These are phyloP conservation scores for Anisogramma anomala DNA, from an alignment of 2,329 filamentous ascomycete species.

Conservation along the genomic window DNA sequence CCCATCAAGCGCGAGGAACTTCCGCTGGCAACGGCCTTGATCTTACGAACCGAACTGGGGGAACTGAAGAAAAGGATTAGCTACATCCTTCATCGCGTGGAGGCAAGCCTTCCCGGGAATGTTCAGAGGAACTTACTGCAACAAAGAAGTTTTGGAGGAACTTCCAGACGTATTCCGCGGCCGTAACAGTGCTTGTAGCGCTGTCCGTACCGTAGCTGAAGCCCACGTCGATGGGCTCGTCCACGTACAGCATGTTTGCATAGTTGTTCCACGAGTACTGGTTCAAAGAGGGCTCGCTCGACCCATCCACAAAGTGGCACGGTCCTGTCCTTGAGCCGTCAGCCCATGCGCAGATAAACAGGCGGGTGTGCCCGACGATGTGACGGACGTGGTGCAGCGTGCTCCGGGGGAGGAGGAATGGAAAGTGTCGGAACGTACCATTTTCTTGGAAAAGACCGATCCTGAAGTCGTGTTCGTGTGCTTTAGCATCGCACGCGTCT, in stretches of 20 bases:
- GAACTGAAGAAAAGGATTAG: too few relatives aligned
- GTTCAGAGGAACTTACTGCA: slow-evolving; percentile 20
- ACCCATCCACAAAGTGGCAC: slow-evolving; percentile 29
- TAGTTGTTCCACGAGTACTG: slow-evolving; percentile 31
- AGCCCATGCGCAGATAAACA: neutral
- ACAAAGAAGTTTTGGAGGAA: slow-evolving; percentile 50
- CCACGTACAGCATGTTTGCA: slow-evolving; percentile 31
- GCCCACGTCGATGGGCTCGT: slow-evolving; percentile 23
- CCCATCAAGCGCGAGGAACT: too few relatives aligned
- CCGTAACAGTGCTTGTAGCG: slow-evolving; percentile 31
- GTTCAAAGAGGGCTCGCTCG: slow-evolving; percentile 29
- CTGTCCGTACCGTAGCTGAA: slow-evolving; percentile 27
- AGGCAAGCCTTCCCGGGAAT: slow-evolving; percentile 32
- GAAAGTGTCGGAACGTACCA: slow-evolving; percentile 13
- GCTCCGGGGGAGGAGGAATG: too few relatives aligned
- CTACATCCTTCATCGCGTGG: too few relatives aligned
- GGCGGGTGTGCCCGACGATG: too few relatives aligned
- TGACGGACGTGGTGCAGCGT: too few relatives aligned
- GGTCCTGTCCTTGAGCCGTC: slow-evolving; percentile 20
- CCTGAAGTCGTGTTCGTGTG: neutral
- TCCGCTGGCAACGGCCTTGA: too few relatives aligned
- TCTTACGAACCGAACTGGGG: neutral
- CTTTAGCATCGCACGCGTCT: neutral
- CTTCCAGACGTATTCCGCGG: slow-evolving; percentile 41
- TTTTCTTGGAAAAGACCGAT: slow-evolving; percentile 31